phyloP scores from a whole-genome alignment of 2,329 filamentous ascomycete genomes.

The Scedosporium boydii region DNA sequence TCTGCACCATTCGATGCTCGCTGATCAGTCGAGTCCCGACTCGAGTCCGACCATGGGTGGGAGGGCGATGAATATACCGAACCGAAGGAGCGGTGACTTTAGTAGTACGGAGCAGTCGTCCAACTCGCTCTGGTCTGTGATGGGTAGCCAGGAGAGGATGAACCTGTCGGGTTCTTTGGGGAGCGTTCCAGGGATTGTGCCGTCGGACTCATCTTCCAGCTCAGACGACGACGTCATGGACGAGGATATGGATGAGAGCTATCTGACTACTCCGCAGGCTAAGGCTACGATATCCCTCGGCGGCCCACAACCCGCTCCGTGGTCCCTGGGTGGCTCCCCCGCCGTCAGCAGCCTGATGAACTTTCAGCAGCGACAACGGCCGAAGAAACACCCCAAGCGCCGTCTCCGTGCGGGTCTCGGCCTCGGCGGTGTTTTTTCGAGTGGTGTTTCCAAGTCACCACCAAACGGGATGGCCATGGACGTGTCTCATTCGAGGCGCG shows the following conservation, averaged over 20 bases:
- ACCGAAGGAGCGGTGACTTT: constrained; percentile 38
- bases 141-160: constrained; percentile 59
- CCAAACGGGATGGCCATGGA: constrained; percentile 35
- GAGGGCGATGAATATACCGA: constrained; percentile 52
- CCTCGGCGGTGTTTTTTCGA: constrained; percentile 26
- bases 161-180: constrained; percentile 69
- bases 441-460: constrained; percentile 59
- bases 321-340: constrained; percentile 43
- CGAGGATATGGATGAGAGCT: constrained; percentile 68
- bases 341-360: constrained; percentile 56
- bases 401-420: constrained; percentile 41
- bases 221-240: constrained; percentile 64
- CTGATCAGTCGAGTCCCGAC: constrained; percentile 78
- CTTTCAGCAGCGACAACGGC: constrained; percentile 68
- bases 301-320: constrained; percentile 39
- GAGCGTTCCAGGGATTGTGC: constrained; percentile 56
- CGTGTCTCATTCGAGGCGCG: constrained; percentile 52
- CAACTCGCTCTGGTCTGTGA: constrained; percentile 62
- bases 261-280: constrained; percentile 69
- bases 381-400: constrained; percentile 57
- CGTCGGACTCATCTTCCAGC: constrained; percentile 68
- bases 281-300: neutral
- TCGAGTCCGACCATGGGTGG: constrained; percentile 79
- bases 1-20: constrained; percentile 88
- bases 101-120: constrained; percentile 53